Evolutionary conservation across 331 rosid genomes (phyloP).

Genomic region (Cydonia oblonga): DNA sequence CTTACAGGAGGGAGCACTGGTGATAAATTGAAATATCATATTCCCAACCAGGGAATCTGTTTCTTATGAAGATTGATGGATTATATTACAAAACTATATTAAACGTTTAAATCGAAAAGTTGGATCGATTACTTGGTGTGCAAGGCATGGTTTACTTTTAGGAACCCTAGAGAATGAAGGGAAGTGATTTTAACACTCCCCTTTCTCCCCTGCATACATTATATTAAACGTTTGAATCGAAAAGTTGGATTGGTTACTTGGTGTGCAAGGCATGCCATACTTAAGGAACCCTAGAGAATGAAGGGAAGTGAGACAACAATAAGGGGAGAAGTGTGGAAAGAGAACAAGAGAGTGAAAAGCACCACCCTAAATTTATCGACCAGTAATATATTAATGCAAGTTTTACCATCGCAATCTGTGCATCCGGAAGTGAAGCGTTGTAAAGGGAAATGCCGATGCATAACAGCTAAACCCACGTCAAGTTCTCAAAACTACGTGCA

Average conservation of each 20-base stretch:
- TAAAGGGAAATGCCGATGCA: neutral
- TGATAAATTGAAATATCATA: neutral
- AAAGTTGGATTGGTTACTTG: neutral
- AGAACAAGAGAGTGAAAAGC: neutral
- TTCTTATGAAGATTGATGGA: neutral
- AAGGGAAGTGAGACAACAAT: too few species aligned
- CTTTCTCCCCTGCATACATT: too few species aligned
- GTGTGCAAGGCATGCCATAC: neutral
- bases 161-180: neutral
- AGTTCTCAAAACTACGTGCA: neutral
- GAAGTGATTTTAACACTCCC: too few species aligned
- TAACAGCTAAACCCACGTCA: neutral
- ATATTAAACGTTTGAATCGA: neutral
- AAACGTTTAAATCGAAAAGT: neutral
- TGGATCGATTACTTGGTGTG: neutral
- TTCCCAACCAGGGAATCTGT: neutral
- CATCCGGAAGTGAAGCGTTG: neutral
- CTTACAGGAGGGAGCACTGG: slow-evolving; percentile 22
- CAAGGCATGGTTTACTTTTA: neutral
- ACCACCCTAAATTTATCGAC: neutral
- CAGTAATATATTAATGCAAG: neutral
- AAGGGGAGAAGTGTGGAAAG: neutral
- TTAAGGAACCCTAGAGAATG: neutral
- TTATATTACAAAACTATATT: too few species aligned
- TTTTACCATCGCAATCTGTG: neutral